These are phyloP conservation scores for Scedosporium aurantiacum DNA, from an alignment of 2,329 filamentous ascomycete species.

Conservation along the genomic window DNA sequence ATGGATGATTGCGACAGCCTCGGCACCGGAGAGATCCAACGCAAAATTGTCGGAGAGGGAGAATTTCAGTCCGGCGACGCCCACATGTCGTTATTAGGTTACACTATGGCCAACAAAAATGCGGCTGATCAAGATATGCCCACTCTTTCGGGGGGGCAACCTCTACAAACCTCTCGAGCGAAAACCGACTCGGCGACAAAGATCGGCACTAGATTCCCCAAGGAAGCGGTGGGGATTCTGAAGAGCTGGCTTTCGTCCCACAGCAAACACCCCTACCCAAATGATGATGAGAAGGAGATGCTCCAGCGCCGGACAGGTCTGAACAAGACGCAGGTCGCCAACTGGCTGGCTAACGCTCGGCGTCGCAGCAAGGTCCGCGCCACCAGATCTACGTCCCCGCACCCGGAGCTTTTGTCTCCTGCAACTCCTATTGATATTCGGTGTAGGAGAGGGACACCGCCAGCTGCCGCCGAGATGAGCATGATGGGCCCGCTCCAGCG, in stretches of 20 bases:
- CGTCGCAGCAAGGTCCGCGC: slow-evolving; percentile 67
- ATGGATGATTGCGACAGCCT: slow-evolving; percentile 33
- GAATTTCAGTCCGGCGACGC: no score
- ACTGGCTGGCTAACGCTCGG: slow-evolving; percentile 86
- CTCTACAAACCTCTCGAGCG: slow-evolving; percentile 15
- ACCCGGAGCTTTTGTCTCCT: slow-evolving; percentile 27
- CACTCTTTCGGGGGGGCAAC: slow-evolving; percentile 25
- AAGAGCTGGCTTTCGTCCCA: slow-evolving; percentile 80
- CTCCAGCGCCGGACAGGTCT: slow-evolving; percentile 70
- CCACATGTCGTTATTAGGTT: no score
- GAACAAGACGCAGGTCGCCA: slow-evolving; percentile 73
- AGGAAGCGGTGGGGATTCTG: slow-evolving; percentile 67
- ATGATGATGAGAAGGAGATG: slow-evolving; percentile 72
- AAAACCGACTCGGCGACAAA: slow-evolving; percentile 26
- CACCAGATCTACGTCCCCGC: slow-evolving; percentile 54
- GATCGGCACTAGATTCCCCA: slow-evolving; percentile 64
- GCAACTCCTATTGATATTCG: slow-evolving; percentile 65
- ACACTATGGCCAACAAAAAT: no score
- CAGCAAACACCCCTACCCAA: slow-evolving; percentile 75
- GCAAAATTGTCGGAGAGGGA: slow-evolving; percentile 51
- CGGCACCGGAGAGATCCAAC: slow-evolving; percentile 32
- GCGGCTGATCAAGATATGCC: no score
- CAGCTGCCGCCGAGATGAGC: slow-evolving; percentile 22
- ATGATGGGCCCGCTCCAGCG: slow-evolving; percentile 46
- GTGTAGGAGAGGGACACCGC: slow-evolving; percentile 43